phyloP scores from a whole-genome alignment of 108 stramenopile species.

The Asterionellopsis glacialis region DNA sequence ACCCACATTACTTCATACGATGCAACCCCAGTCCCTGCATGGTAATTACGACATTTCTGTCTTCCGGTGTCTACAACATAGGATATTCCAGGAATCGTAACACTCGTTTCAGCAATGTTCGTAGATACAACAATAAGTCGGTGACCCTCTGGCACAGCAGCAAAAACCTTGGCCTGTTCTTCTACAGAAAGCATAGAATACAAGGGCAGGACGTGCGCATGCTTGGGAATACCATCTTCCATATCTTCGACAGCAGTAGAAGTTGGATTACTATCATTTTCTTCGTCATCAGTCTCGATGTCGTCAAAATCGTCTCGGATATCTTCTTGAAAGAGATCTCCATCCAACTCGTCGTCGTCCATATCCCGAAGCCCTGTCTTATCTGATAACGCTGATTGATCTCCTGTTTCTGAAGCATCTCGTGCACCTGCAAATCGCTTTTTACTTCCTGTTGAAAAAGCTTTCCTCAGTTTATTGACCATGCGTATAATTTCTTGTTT shows the following conservation, averaged over 20 bases:
- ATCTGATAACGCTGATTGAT: constrained; percentile 55
- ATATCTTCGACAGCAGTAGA: constrained; percentile 13
- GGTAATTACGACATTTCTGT: constrained; percentile 88
- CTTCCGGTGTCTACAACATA: constrained; percentile 99
- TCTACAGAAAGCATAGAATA: constrained; percentile 92
- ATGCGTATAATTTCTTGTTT: constrained; percentile 90
- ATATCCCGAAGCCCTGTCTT: constrained; percentile 60
- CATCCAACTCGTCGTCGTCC: constrained; percentile 87
- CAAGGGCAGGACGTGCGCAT: constrained; percentile 80
- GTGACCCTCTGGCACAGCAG: constrained; percentile 80
- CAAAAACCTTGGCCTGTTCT: constrained; percentile 90
- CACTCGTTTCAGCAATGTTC: constrained; percentile 95
- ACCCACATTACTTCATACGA: constrained; percentile 95
- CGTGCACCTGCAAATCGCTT: background rate
- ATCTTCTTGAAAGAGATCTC: constrained; percentile 35
- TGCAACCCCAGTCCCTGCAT: constrained; percentile 79
- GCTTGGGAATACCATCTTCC: constrained; percentile 48
- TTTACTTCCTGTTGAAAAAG: constrained; percentile 22
- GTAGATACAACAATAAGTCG: constrained; percentile 95
- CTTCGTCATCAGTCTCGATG: constrained; percentile 32
- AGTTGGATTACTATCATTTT: constrained; percentile 11
- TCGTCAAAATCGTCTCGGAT: constrained; percentile 28
- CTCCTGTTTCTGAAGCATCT: constrained; percentile 1
- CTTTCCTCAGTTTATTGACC: constrained; percentile 60
- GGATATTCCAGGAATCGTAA: constrained; percentile 77